A percentile compares a stretch with the other conserved stretches of the same genome.
Conservation (phyloP, 1,139 yeast genomes). For the Candida freyschussii region DNA sequence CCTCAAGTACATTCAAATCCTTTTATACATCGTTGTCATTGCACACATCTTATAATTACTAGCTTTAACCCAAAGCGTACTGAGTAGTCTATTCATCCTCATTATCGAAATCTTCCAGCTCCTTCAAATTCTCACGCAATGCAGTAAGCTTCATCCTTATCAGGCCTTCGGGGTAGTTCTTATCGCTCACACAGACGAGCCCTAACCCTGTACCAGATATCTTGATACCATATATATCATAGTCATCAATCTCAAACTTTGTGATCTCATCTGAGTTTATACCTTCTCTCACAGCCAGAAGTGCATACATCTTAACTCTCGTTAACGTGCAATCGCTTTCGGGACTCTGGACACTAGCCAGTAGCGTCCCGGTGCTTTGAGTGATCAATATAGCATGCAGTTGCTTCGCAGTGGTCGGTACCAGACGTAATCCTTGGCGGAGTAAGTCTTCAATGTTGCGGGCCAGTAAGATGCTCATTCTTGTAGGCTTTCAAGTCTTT, state of each 20-base stretch:
- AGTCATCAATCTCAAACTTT: constrained; percentile 12
- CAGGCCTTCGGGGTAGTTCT: constrained; percentile 22
- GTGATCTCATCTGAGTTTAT: constrained; percentile 4
- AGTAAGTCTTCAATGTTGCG: constrained; percentile 17
- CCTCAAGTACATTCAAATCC: too few species aligned
- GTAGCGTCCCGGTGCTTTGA: constrained; percentile 19
- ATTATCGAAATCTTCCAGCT: constrained; percentile 19
- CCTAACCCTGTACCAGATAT: constrained; percentile 20
- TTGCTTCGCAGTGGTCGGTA: constrained; percentile 18
- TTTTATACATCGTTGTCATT: too few species aligned
- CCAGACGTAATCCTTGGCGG: constrained; percentile 16
- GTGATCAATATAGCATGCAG: constrained; percentile 19
- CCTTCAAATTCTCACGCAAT: constrained; percentile 14
- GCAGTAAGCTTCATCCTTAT: constrained; percentile 17
- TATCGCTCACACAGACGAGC: constrained; percentile 19
- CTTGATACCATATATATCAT: constrained; percentile 14
- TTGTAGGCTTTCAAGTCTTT: not conserved
- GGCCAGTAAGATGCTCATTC: constrained; percentile 15
- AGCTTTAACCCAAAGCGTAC: too few species aligned
- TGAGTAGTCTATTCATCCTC: constrained; percentile 9
- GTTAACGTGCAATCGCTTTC: constrained; percentile 6
- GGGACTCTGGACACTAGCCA: constrained; percentile 12
- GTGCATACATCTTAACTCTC: constrained; percentile 21
- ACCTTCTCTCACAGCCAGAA: constrained; percentile 13
- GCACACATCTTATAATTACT: too few species aligned